Percentiles rank a stretch among this genome's conserved stretches.
phyloP scores from a whole-genome alignment of 2,329 filamentous ascomycete species.

The Pyrenophora seminiperda region DNA sequence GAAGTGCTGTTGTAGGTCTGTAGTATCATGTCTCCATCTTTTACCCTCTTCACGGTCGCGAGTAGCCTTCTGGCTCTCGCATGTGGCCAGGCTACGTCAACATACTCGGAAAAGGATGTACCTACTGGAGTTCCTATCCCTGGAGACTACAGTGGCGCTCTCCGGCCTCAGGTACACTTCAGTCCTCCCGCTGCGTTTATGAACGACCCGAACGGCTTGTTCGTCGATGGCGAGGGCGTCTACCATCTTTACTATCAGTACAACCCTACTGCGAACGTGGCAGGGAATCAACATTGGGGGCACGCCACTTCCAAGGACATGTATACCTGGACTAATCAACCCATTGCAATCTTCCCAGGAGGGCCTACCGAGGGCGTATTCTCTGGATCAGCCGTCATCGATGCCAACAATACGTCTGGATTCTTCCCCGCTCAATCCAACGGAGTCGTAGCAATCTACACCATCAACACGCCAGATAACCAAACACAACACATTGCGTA shows the following conservation, averaged over 20 bases:
- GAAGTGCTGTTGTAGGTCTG: no score
- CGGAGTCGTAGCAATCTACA: constrained; percentile 67
- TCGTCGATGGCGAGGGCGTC: constrained; percentile 60
- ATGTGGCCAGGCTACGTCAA: constrained; percentile 6
- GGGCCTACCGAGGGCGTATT: constrained; percentile 61
- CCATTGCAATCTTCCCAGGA: constrained; percentile 64
- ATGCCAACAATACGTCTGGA: constrained; percentile 68
- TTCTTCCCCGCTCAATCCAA: constrained; percentile 67
- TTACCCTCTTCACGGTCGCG: no score
- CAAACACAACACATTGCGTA: constrained; percentile 67
- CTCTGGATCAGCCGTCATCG: constrained; percentile 62
- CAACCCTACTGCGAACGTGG: constrained; percentile 56
- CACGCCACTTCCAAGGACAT: constrained; percentile 67
- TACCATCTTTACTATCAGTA: constrained; percentile 72
- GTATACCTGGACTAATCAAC: constrained; percentile 68
- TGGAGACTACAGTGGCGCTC: constrained; percentile 49
- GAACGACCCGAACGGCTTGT: constrained; percentile 70
- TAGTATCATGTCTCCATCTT: no score
- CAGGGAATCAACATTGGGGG: constrained; percentile 69
- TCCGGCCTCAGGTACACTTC: constrained; percentile 62
- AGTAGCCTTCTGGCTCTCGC: no score
- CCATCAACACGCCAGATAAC: constrained; percentile 50
- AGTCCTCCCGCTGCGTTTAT: constrained; percentile 57
- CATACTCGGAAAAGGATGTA: constrained; percentile 32
- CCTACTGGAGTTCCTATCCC: constrained; percentile 44